phyloP scores from a whole-genome alignment of 2,329 filamentous ascomycete genomes.

The Periconia sp. region DNA sequence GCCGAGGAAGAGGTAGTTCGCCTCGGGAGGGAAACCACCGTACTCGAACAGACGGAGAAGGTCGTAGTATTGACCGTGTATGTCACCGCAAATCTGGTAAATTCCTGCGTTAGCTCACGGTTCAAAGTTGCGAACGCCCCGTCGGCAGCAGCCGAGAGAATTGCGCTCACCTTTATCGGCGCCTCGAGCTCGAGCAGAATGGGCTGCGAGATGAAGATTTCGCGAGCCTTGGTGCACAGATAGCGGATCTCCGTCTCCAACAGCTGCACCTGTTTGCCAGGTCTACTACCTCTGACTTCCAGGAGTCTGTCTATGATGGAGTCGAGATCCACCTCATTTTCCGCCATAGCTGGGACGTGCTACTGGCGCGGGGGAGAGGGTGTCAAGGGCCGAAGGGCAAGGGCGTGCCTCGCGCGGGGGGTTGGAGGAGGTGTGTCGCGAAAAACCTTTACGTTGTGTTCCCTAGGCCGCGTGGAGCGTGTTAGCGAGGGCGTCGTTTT shows the following conservation, averaged over 20 bases:
- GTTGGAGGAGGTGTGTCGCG: conserved; percentile 33
- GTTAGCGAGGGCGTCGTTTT: conserved; percentile 26
- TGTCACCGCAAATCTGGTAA: conserved; percentile 93
- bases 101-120: conserved; percentile 20
- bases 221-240: conserved; percentile 96
- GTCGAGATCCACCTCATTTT: conserved; percentile 96
- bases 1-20: conserved; percentile 94
- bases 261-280: conserved; percentile 97
- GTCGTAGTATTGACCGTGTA: conserved; percentile 99
- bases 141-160: not conserved
- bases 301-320: conserved; percentile 98
- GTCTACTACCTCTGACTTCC: conserved; percentile 96
- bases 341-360: conserved; percentile 67
- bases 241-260: conserved; percentile 95
- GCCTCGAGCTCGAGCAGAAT: conserved; percentile 97
- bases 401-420: conserved; percentile 42
- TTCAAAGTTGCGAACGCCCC: conserved; percentile 1
- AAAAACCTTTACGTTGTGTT: conserved; percentile 22
- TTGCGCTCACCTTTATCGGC: conserved; percentile 86
- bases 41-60: conserved; percentile 97
- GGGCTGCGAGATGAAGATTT: conserved; percentile 99
- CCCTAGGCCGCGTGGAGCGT: conserved; percentile 19
- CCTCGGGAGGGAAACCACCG: conserved; percentile 95
- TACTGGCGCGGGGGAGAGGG: conserved; percentile 30
- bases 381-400: conserved; percentile 30